These are phyloP conservation scores for Irpex sp. DNA, from an alignment of 1,284 basidiomycete species.

Conservation along the genomic window DNA sequence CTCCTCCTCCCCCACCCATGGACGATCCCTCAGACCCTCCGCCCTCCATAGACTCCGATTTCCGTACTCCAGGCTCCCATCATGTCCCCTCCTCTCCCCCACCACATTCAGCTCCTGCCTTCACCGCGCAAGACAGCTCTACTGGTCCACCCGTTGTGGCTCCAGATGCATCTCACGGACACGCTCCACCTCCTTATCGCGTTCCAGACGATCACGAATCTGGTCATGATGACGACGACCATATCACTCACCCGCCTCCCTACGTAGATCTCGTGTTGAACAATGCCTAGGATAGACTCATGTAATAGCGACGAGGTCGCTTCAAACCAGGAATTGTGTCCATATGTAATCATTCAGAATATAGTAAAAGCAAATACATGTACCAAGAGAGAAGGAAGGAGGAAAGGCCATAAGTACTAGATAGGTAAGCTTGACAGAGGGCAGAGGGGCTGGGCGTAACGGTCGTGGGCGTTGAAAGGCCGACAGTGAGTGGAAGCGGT, in stretches of 20 bases:
- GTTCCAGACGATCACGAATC: slow-evolving; percentile 39
- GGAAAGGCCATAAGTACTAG: slow-evolving; percentile 18
- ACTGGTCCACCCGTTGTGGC: slow-evolving; percentile 7
- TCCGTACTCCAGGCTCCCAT: slow-evolving; percentile 53
- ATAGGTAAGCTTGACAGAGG: slow-evolving; percentile 17
- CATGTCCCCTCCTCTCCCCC: slow-evolving; percentile 36
- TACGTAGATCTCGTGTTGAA: slow-evolving; percentile 38
- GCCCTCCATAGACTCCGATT: slow-evolving; percentile 77
- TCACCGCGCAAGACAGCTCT: slow-evolving; percentile 8
- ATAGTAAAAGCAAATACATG: slow-evolving; percentile 33
- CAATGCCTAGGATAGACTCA: slow-evolving; percentile 1
- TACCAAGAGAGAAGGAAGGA: slow-evolving; percentile 22
- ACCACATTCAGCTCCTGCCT: slow-evolving; percentile 26
- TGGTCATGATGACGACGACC: slow-evolving; percentile 30
- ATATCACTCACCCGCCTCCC: slow-evolving; percentile 35
- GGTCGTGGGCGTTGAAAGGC: slow-evolving; percentile 10
- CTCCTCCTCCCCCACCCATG: slow-evolving; percentile 54
- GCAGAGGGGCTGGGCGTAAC: slow-evolving; percentile 18
- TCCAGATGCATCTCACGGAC: slow-evolving; percentile 27
- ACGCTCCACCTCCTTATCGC: slow-evolving; percentile 51
- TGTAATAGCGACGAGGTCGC: background rate
- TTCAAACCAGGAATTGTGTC: slow-evolving; percentile 8
- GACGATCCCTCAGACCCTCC: slow-evolving; percentile 84
- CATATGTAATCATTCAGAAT: slow-evolving; percentile 18
- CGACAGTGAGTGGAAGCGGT: background rate